These are phyloP conservation scores for Didymella pomorum DNA, from an alignment of 2,329 filamentous ascomycete genomes.

Conservation along the genomic window DNA sequence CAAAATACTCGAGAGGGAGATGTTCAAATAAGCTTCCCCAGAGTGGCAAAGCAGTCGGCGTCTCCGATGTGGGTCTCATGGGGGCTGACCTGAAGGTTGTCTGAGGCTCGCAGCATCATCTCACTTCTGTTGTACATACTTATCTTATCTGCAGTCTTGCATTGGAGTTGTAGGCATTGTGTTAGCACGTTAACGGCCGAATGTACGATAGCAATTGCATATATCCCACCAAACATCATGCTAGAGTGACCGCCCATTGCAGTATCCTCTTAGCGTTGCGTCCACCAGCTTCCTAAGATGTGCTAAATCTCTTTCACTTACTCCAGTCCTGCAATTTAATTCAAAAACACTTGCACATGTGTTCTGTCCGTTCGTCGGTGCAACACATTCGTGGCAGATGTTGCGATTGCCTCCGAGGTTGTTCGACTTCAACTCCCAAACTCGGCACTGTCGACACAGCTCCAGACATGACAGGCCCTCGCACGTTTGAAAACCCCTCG, in stretches of 20 bases:
- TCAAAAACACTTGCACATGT: too few relatives aligned
- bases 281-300: too few relatives aligned
- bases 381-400: too few relatives aligned
- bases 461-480: background rate
- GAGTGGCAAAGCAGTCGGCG: slow-evolving; percentile 28
- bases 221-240: background rate
- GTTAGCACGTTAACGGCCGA: background rate
- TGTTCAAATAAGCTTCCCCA: slow-evolving; percentile 26
- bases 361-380: too few relatives aligned
- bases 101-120: slow-evolving; percentile 5
- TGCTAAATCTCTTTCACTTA: too few relatives aligned
- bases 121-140: slow-evolving; percentile 4
- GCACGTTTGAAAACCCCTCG: background rate
- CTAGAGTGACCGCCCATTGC: too few relatives aligned
- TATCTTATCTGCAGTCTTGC: background rate
- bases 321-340: too few relatives aligned
- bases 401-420: too few relatives aligned
- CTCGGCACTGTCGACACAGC: too few relatives aligned
- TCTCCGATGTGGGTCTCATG: slow-evolving; percentile 13
- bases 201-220: slow-evolving; percentile 9
- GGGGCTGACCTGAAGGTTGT: slow-evolving; percentile 6
- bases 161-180: background rate
- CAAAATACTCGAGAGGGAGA: slow-evolving; percentile 12
- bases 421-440: too few relatives aligned
- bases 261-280: too few relatives aligned